These are phyloP conservation scores for Taiwanofungus camphoratus DNA, from an alignment of 1,284 basidiomycete species.

Conservation along the genomic window DNA sequence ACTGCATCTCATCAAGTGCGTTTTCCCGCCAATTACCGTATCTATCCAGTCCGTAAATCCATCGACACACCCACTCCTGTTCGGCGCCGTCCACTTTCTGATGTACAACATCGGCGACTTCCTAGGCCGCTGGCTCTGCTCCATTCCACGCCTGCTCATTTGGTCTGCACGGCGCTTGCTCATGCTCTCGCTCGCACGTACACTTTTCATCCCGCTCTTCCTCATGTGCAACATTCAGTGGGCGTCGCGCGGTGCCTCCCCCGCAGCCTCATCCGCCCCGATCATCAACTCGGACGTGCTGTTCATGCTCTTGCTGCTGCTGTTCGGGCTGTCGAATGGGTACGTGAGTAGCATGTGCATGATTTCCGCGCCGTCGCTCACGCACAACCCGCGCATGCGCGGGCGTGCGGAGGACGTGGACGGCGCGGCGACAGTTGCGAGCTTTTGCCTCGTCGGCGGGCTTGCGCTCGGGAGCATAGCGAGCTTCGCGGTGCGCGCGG, in stretches of 20 bases:
- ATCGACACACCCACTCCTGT: constrained; percentile 54
- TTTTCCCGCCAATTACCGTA: constrained; percentile 82
- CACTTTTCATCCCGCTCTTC: constrained; percentile 79
- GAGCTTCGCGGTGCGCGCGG: constrained; percentile 72
- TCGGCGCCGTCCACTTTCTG: constrained; percentile 68
- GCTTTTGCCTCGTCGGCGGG: constrained; percentile 75
- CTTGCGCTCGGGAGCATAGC: constrained; percentile 67
- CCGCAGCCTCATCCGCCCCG: constrained; percentile 29
- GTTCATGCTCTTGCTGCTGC: constrained; percentile 69
- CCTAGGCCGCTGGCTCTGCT: constrained; percentile 67
- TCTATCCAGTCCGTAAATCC: constrained; percentile 65
- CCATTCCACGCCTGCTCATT: constrained; percentile 57
- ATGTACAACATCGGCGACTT: constrained; percentile 78
- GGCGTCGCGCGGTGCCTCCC: constrained; percentile 24
- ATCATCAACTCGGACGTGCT: constrained; percentile 67
- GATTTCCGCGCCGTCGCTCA: constrained; percentile 67
- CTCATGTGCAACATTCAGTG: constrained; percentile 77
- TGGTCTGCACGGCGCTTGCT: constrained; percentile 64
- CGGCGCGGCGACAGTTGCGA: constrained; percentile 74
- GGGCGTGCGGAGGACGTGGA: constrained; percentile 72
- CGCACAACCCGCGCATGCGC: constrained; percentile 63
- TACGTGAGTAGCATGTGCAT: constrained; percentile 65
- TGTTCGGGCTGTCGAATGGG: constrained; percentile 76
- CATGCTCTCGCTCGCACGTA: constrained; percentile 59
- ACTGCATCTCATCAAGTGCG: constrained; percentile 44